Evolutionary conservation across 2,329 filamentous ascomycete genomes (phyloP).

Genomic region (Fusarium temperatum): DNA sequence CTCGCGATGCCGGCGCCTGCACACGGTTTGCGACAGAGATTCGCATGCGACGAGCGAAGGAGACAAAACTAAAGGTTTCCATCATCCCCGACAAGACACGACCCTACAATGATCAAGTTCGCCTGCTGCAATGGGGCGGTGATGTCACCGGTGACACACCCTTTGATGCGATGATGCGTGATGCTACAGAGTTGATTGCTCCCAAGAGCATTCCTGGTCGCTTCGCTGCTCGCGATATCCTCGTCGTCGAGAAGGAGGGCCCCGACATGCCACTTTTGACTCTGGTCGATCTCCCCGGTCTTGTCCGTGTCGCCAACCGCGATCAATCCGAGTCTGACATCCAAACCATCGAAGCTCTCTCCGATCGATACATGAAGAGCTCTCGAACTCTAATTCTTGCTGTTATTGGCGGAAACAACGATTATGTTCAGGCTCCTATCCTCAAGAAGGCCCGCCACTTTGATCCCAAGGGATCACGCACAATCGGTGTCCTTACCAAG

Average conservation of each 20-base stretch:
- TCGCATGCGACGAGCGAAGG: constrained; percentile 59
- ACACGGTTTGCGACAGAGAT: constrained; percentile 71
- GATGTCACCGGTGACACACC: constrained; percentile 54
- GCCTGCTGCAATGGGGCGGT: constrained; percentile 59
- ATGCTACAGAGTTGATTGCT: constrained; percentile 61
- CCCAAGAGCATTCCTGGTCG: constrained; percentile 59
- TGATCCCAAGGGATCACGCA: constrained; percentile 58
- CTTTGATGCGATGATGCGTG: constrained; percentile 61
- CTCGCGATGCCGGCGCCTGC: constrained; percentile 66
- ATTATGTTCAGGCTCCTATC: constrained; percentile 63
- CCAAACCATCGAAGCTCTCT: constrained; percentile 60
- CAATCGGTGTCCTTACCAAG: constrained; percentile 63
- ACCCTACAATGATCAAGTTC: constrained; percentile 56
- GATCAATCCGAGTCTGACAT: constrained; percentile 64
- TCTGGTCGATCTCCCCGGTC: constrained; percentile 68
- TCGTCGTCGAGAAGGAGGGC: constrained; percentile 67
- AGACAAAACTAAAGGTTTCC: constrained; percentile 57
- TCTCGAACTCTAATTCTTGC: constrained; percentile 64
- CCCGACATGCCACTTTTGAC: constrained; percentile 68
- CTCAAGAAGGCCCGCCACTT: constrained; percentile 61
- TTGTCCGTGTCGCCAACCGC: constrained; percentile 63
- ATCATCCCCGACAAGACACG: constrained; percentile 64
- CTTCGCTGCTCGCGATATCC: constrained; percentile 62
- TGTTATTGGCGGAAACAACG: constrained; percentile 64
- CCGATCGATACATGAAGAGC: constrained; percentile 65